Evolutionary conservation across 2,329 filamentous ascomycete genomes (phyloP), one percentile per base, ranked within the genome.

Genomic region (Venturiaceae sp.): DNA sequence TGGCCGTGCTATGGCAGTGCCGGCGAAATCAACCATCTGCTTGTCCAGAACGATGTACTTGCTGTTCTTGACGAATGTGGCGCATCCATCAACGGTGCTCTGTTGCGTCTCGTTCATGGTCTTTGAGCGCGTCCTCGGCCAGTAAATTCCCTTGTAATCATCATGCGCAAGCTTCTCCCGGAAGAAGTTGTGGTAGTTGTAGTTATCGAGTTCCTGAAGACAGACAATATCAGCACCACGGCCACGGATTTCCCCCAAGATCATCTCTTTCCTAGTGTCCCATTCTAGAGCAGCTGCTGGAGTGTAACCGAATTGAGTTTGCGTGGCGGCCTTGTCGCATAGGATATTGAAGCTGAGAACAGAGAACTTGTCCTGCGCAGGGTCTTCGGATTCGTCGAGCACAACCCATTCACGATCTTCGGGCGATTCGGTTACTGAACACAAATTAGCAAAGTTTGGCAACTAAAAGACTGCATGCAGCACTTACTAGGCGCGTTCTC

Each of bases 341-440:
- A 99, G 81, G 52, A 92, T 95, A 71, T 99, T 99, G 85, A 94
- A 96, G 23, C 90, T 95, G 62, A 97, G 80, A 8, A 95, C 86
- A 59, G 88, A 90, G 69, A 97, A 84, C 57, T 84, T 86, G 67
- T 96, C 71, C 58, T 76, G 70, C 47, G 72, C 66, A 36, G 72
- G 62, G 75, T 79, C 58, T 79, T 67, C 64, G 3, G 71, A 67
- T 57, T 87, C 86, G 71, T 80, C 70, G 62, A 97, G 82, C n/a
- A 88, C 80, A 60, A 96, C 83, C 74, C 86, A 86, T 66, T 88
- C 84, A 66, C 94, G 85, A 53, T 88, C 83, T 32, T 81, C 78
- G 1, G 92, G 94, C 46, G 90, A 86, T 16, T 86, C 78, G 39
- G 92, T 88, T 59, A 87, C 91, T 95, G 65, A 11, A 58, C 61